phyloP scores from a whole-genome alignment of 176 grass and related monocot genomes.

The Elymus sibiricus region DNA sequence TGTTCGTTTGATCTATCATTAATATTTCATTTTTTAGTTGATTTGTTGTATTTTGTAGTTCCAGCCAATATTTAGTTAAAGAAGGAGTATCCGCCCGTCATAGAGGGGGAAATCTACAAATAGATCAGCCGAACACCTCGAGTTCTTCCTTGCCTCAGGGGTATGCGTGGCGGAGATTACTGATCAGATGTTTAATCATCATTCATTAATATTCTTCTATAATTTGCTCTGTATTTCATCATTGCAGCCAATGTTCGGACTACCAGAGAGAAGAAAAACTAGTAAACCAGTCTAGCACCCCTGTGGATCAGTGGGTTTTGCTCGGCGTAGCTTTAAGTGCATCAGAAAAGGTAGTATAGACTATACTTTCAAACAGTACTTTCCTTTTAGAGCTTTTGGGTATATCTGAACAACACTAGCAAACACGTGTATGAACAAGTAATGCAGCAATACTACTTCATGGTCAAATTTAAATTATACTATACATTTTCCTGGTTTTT shows the following conservation, averaged over 20 bases:
- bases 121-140: neutral
- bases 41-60: neutral
- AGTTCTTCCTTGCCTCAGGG: neutral
- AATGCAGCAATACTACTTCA: slow-evolving; percentile 8
- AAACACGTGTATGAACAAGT: neutral
- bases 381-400: neutral
- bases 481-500: slow-evolving; percentile 2
- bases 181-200: neutral
- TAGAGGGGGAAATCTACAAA: neutral
- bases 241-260: slow-evolving; percentile 16
- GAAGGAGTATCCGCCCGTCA: neutral
- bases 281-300: neutral
- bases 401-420: neutral
- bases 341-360: slow-evolving; percentile 38
- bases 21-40: neutral
- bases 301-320: slow-evolving; percentile 24
- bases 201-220: slow-evolving; percentile 8
- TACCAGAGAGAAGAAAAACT: neutral
- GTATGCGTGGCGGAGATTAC: neutral
- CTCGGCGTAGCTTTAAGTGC: slow-evolving; percentile 26
- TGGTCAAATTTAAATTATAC: neutral
- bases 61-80: slow-evolving; percentile 10
- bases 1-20: neutral
- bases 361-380: neutral
- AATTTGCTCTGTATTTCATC: neutral